phyloP scores from a whole-genome alignment of 2,329 filamentous ascomycete genomes.

The Gnomoniopsis sp. region DNA sequence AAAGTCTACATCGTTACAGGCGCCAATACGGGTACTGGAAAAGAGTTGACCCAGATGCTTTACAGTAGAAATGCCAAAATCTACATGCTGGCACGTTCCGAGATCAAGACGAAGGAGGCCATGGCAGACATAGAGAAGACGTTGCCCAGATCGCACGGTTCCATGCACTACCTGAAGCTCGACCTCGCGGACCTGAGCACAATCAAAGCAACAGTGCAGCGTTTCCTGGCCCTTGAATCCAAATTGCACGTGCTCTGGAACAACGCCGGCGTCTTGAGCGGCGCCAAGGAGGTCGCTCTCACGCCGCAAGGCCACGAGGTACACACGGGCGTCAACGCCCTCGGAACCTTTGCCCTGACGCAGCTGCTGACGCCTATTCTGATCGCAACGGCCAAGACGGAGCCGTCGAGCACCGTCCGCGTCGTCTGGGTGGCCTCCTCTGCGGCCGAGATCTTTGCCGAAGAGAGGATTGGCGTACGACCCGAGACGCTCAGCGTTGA shows the following conservation, averaged over 20 bases:
- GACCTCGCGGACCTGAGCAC: too few species aligned
- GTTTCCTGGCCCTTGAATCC: too few species aligned
- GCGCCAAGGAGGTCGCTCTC: slow-evolving; percentile 8
- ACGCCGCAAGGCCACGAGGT: slow-evolving; percentile 18
- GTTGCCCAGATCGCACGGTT: too few species aligned
- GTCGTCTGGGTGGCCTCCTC: slow-evolving; percentile 5
- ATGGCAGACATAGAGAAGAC: too few species aligned
- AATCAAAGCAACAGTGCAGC: too few species aligned
- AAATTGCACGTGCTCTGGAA: too few species aligned
- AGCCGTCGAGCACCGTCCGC: neutral
- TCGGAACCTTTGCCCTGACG: slow-evolving; percentile 5
- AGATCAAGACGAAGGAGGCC: too few species aligned
- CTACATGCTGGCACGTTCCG: slow-evolving; percentile 44
- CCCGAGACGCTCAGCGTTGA: too few species aligned
- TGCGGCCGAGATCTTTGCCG: neutral
- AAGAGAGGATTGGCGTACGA: neutral
- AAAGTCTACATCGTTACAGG: slow-evolving; percentile 45
- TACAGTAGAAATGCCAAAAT: slow-evolving; percentile 47
- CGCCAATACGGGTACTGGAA: slow-evolving; percentile 36
- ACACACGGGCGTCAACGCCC: neutral
- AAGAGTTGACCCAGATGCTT: slow-evolving; percentile 45
- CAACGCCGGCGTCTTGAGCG: too few species aligned
- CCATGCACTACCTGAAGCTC: too few species aligned
- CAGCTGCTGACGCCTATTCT: neutral
- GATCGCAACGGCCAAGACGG: neutral